phyloP scores from a whole-genome alignment of 2,329 filamentous ascomycete genomes.

The Fusarium armeniacum region DNA sequence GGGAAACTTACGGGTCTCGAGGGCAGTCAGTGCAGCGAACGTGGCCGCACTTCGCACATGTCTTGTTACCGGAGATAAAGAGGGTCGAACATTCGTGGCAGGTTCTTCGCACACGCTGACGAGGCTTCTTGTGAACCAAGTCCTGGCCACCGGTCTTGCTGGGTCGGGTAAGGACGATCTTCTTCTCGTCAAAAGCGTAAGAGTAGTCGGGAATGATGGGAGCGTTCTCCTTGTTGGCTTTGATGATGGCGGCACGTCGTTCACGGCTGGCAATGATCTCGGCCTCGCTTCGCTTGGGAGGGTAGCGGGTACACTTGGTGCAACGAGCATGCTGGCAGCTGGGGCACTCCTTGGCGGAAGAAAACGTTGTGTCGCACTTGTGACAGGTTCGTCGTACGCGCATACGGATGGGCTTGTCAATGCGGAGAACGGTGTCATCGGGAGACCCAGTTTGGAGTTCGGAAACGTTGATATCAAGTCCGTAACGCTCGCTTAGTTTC shows the following conservation, averaged over 20 bases:
- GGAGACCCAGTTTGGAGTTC: slow-evolving; percentile 65
- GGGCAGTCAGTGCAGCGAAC: slow-evolving; percentile 84
- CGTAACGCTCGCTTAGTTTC: slow-evolving; percentile 68
- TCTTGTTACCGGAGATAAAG: slow-evolving; percentile 72
- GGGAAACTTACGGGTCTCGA: slow-evolving; percentile 77
- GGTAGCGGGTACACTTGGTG: slow-evolving; percentile 82
- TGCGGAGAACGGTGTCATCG: slow-evolving; percentile 70
- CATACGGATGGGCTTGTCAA: slow-evolving; percentile 83
- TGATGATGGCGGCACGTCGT: slow-evolving; percentile 63
- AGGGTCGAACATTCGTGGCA: slow-evolving; percentile 81
- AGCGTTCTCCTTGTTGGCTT: slow-evolving; percentile 70
- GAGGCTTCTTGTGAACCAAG: slow-evolving; percentile 77
- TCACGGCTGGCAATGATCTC: slow-evolving; percentile 67
- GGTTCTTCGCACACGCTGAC: slow-evolving; percentile 79
- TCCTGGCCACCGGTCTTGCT: slow-evolving; percentile 78
- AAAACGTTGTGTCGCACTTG: slow-evolving; percentile 81
- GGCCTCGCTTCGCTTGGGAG: slow-evolving; percentile 72
- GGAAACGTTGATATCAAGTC: slow-evolving; percentile 67
- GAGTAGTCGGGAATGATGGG: slow-evolving; percentile 66
- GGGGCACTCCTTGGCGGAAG: slow-evolving; percentile 78
- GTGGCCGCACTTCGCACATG: slow-evolving; percentile 78
- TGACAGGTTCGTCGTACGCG: slow-evolving; percentile 85
- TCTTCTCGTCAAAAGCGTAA: slow-evolving; percentile 60
- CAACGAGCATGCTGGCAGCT: slow-evolving; percentile 86
- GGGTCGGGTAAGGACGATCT: slow-evolving; percentile 71